phyloP scores from a whole-genome alignment of 331 rosid species.

The Malus hybrid region DNA sequence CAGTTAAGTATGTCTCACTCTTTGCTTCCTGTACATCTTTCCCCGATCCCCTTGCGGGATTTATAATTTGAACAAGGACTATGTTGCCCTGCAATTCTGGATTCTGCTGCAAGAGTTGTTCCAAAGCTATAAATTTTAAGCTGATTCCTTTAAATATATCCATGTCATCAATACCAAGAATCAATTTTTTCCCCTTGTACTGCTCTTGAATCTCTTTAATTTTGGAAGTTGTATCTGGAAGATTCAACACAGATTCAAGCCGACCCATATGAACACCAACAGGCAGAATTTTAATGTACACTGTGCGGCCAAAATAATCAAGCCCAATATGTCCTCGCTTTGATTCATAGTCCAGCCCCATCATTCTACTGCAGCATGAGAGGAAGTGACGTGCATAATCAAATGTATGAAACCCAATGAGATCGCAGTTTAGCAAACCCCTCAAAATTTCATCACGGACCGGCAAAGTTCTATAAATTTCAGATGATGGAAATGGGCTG shows the following conservation, averaged over 20 bases:
- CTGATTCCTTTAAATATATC: conserved; percentile 97
- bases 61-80: conserved; percentile 86
- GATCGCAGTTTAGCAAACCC: conserved; percentile 82
- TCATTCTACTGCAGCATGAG: conserved; percentile 98
- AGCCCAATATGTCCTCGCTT: conserved; percentile 96
- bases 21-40: conserved; percentile 89
- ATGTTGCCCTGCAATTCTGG: conserved; percentile 61
- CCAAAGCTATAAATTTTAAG: conserved; percentile 79
- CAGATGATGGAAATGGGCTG: conserved; percentile 96
- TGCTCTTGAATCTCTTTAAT: conserved; percentile 71
- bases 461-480: conserved; percentile 88
- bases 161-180: conserved; percentile 97
- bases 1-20: conserved; percentile 71
- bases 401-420: conserved; percentile 93
- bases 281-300: conserved; percentile 82
- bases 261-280: conserved; percentile 96
- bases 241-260: conserved; percentile 81
- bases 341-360: conserved; percentile 94
- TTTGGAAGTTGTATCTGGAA: conserved; percentile 58
- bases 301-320: conserved; percentile 92
- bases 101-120: conserved; percentile 80
- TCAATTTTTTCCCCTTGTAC: conserved; percentile 65
- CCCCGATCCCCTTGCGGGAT: conserved; percentile 96
- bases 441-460: conserved; percentile 87
- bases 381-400: conserved; percentile 99